These are phyloP conservation scores for Xylaria cubensis DNA, from an alignment of 495 filamentous ascomycete genomes.

Conservation along the genomic window DNA sequence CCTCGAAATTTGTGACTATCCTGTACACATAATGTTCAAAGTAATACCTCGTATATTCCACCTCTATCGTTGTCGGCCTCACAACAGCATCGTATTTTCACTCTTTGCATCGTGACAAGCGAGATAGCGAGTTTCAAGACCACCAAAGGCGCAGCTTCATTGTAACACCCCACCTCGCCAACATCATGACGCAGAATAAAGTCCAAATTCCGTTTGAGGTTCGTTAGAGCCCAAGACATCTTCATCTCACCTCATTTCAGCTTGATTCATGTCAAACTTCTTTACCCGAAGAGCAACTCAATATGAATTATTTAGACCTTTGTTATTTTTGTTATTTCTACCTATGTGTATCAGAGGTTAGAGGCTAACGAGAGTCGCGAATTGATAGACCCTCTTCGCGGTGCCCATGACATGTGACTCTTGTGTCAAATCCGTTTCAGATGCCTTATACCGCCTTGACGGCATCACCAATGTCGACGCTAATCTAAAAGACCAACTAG, in stretches of 20 bases:
- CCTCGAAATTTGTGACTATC: conserved; percentile 23
- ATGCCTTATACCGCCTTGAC: conserved; percentile 71
- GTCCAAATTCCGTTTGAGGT: conserved; percentile 56
- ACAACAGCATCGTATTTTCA: conserved; percentile 32
- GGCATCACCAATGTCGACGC: conserved; percentile 74
- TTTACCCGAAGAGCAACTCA: neutral
- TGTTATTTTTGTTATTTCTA: neutral
- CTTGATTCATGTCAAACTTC: conserved; percentile 24
- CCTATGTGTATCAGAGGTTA: conserved; percentile 10
- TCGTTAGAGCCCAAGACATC: conserved; percentile 28
- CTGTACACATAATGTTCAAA: conserved; percentile 33
- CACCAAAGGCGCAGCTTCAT: conserved; percentile 21
- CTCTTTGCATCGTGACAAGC: conserved; percentile 31
- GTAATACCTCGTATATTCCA: conserved; percentile 31
- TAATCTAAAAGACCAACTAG: conserved; percentile 69
- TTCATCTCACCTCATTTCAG: conserved; percentile 29
- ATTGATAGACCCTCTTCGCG: conserved; percentile 82
- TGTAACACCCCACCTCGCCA: conserved; percentile 22
- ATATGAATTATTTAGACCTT: neutral
- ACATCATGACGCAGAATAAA: conserved; percentile 37
- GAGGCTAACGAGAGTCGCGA: conserved; percentile 35
- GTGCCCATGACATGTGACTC: conserved; percentile 90
- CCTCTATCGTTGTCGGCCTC: conserved; percentile 30
- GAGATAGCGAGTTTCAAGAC: conserved; percentile 26
- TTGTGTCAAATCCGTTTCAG: conserved; percentile 85